Conservation (phyloP, 805 yeast species). For the Lipomyces yamadae region DNA sequence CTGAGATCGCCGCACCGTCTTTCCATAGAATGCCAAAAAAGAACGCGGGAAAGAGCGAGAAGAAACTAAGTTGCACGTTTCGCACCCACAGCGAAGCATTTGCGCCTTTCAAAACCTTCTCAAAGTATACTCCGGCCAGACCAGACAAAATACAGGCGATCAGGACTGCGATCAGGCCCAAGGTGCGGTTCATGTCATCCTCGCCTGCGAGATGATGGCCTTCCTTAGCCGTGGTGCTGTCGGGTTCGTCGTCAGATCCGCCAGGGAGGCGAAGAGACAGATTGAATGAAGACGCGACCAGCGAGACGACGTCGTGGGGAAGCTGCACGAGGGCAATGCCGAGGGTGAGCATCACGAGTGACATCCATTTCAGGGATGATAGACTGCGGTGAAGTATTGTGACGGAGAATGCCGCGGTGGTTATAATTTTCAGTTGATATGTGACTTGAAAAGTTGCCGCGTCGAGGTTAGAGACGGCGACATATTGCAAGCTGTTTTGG, state of each 20-base stretch:
- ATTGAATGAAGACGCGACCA: slow-evolving; percentile 30
- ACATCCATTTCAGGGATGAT: slow-evolving; percentile 46
- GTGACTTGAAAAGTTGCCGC: slow-evolving; percentile 53
- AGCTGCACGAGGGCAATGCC: slow-evolving; percentile 51
- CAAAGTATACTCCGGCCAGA: slow-evolving; percentile 53
- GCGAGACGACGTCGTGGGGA: slow-evolving; percentile 42
- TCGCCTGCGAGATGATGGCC: slow-evolving; percentile 25
- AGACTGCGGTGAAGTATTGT: slow-evolving; percentile 46
- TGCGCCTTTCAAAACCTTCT: slow-evolving; percentile 49
- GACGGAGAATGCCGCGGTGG: slow-evolving; percentile 52
- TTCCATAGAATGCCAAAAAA: slow-evolving; percentile 47
- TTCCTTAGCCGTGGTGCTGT: slow-evolving; percentile 16
- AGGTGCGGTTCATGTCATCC: slow-evolving; percentile 39
- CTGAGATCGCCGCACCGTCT: slow-evolving; percentile 46
- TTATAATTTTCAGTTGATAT: slow-evolving; percentile 51
- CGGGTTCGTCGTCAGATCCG: slow-evolving; percentile 24
- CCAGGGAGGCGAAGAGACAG: slow-evolving; percentile 20
- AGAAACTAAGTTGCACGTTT: slow-evolving; percentile 49
- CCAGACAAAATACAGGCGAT: slow-evolving; percentile 49
- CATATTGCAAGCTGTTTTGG: slow-evolving; percentile 49
- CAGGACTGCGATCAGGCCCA: slow-evolving; percentile 48
- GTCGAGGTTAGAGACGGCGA: slow-evolving; percentile 50
- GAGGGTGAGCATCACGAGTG: slow-evolving; percentile 46
- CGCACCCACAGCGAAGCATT: slow-evolving; percentile 48
- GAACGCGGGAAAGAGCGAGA: slow-evolving; percentile 50